A percentile compares a stretch with the other conserved stretches of the same genome.
Evolutionary conservation across 306 rosid species (phyloP).

Genomic region (Benincasa hispida): DNA sequence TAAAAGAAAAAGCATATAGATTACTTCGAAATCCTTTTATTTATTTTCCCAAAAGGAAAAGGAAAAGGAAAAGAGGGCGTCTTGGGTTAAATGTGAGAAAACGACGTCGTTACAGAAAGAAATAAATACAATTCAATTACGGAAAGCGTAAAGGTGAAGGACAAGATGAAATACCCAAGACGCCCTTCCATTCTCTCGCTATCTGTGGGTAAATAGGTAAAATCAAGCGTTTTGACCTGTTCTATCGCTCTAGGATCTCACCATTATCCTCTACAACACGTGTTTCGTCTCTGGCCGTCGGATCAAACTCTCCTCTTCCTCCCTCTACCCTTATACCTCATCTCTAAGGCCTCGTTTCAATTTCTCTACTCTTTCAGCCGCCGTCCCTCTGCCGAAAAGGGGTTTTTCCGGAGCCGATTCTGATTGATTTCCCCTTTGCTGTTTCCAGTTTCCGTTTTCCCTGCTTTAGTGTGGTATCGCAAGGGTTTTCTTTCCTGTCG

Average conservation of each 20-base stretch:
- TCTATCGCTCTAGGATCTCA: not conserved
- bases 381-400: not conserved
- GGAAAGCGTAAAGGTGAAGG: not conserved
- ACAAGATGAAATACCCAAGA: not conserved
- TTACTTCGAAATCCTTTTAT: too few species aligned
- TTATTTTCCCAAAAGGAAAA: too few species aligned
- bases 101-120: not conserved
- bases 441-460: not conserved
- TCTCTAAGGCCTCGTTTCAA: not conserved
- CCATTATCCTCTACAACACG: not conserved
- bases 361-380: not conserved
- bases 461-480: not conserved
- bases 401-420: not conserved
- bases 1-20: too few species aligned
- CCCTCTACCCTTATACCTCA: not conserved
- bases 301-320: constrained; percentile 4
- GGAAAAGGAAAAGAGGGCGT: not conserved
- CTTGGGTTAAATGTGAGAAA: not conserved
- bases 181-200: not conserved
- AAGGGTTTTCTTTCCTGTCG: not conserved
- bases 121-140: not conserved
- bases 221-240: not conserved
- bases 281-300: not conserved
- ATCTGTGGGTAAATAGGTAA: not conserved
- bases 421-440: not conserved